Conservation (phyloP, 2,329 filamentous ascomycete species). For the Fusarium sublunatum region DNA sequence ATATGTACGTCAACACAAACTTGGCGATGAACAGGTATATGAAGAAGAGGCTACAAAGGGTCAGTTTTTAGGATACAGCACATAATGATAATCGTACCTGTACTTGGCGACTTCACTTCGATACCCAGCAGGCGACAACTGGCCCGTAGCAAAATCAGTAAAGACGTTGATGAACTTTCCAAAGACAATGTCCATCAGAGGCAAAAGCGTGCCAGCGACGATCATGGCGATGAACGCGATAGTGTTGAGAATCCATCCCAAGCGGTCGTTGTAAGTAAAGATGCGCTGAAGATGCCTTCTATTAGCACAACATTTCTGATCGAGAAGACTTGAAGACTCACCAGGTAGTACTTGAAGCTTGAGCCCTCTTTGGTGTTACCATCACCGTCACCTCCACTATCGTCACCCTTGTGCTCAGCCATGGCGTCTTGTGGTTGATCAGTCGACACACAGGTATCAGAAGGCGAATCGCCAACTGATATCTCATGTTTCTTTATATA, state of each 20-base stretch:
- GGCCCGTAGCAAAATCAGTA: constrained; percentile 63
- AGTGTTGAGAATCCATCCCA: constrained; percentile 53
- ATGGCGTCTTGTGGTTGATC: constrained; percentile 11
- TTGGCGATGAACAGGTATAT: constrained; percentile 68
- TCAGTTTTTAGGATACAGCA: background rate
- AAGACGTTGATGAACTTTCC: constrained; percentile 66
- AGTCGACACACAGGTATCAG: constrained; percentile 7
- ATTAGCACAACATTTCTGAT: background rate
- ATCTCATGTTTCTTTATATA: constrained; percentile 10
- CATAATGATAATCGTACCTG: constrained; percentile 44
- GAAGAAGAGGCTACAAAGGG: constrained; percentile 60
- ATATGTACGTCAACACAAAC: constrained; percentile 64
- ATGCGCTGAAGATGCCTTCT: constrained; percentile 46
- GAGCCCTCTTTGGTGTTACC: constrained; percentile 15
- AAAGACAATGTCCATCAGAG: constrained; percentile 70
- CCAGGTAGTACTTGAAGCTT: constrained; percentile 46
- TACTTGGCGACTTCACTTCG: constrained; percentile 60
- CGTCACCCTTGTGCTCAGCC: constrained; percentile 1
- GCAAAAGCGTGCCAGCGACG: constrained; percentile 54
- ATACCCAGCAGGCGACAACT: constrained; percentile 59
- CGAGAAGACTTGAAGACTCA: constrained; percentile 10
- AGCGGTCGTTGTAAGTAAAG: constrained; percentile 54
- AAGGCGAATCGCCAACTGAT: constrained; percentile 2
- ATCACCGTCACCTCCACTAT: too few relatives aligned
- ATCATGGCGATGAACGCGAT: constrained; percentile 53